phyloP scores from a whole-genome alignment of 768 basidiomycete genomes.

The Podaxis sp. region DNA sequence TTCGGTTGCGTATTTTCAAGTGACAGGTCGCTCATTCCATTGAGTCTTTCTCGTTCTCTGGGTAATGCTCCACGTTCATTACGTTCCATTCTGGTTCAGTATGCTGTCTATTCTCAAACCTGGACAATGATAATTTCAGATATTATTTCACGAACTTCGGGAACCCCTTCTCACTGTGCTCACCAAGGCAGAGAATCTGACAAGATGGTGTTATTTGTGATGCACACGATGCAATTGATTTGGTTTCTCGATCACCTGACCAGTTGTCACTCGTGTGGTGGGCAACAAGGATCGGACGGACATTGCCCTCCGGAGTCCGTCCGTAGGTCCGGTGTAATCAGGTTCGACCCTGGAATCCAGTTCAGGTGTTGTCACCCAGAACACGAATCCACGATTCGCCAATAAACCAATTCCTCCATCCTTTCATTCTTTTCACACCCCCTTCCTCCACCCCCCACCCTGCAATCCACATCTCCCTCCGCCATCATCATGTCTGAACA shows the following conservation, averaged over 20 bases:
- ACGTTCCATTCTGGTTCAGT: background rate
- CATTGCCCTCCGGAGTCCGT: background rate
- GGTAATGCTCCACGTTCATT: background rate
- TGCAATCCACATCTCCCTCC: background rate
- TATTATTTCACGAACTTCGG: background rate
- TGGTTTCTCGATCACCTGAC: constrained; percentile 5
- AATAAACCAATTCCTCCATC: constrained; percentile 6
- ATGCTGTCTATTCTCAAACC: background rate
- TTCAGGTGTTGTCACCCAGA: constrained; percentile 5
- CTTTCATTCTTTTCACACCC: constrained; percentile 4
- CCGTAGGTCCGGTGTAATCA: constrained; percentile 5
- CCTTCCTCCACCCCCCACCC: background rate
- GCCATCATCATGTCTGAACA: constrained; percentile 2
- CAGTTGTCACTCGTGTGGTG: background rate
- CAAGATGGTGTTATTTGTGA: background rate
- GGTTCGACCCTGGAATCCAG: background rate
- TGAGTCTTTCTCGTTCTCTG: background rate
- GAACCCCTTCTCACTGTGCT: background rate
- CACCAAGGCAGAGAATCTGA: background rate
- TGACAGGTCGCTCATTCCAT: background rate
- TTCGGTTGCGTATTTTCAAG: background rate
- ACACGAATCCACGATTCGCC: constrained; percentile 9
- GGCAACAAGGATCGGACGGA: background rate
- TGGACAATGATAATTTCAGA: background rate
- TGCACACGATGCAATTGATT: background rate